Evolutionary conservation across 805 yeast species (phyloP).

Genomic region (Candida oleophila): DNA sequence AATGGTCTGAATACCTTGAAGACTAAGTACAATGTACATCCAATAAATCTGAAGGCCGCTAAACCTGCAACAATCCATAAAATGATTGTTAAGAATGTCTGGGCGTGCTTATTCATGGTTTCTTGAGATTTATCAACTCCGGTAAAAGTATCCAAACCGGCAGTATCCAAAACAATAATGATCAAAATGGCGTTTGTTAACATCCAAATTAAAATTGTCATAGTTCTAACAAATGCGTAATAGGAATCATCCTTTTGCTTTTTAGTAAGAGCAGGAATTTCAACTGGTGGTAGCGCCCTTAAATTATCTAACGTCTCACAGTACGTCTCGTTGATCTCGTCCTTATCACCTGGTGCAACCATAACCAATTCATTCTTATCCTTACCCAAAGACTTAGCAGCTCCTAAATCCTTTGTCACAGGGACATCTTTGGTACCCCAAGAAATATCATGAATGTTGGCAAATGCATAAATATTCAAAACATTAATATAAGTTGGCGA

Average conservation of each 20-base stretch:
- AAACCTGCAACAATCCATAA: conserved; percentile 91
- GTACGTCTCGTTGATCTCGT: conserved; percentile 76
- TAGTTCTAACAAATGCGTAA: conserved; percentile 85
- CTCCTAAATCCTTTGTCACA: conserved; percentile 69
- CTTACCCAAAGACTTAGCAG: conserved; percentile 58
- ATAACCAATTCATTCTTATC: conserved; percentile 40
- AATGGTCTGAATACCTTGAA: conserved; percentile 37
- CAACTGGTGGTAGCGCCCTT: conserved; percentile 39
- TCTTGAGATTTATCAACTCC: conserved; percentile 27
- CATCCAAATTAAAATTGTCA: conserved; percentile 89
- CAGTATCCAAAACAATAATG: conserved; percentile 81
- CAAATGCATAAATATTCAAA: conserved; percentile 89
- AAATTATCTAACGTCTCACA: conserved; percentile 61
- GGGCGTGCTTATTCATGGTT: conserved; percentile 46
- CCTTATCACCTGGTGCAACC: conserved; percentile 64
- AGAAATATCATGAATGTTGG: conserved; percentile 93
- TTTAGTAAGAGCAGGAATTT: conserved; percentile 15
- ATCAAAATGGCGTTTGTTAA: conserved; percentile 78
- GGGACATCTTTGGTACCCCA: conserved; percentile 96
- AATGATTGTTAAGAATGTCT: conserved; percentile 75
- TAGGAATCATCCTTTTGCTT: conserved; percentile 61
- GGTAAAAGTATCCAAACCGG: conserved; percentile 59
- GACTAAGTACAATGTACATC: conserved; percentile 61
- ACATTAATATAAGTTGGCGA: conserved; percentile 91
- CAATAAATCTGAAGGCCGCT: conserved; percentile 80